Evolutionary conservation across 208 protist genomes (phyloP).

Genomic region (Crithidia sp.): DNA sequence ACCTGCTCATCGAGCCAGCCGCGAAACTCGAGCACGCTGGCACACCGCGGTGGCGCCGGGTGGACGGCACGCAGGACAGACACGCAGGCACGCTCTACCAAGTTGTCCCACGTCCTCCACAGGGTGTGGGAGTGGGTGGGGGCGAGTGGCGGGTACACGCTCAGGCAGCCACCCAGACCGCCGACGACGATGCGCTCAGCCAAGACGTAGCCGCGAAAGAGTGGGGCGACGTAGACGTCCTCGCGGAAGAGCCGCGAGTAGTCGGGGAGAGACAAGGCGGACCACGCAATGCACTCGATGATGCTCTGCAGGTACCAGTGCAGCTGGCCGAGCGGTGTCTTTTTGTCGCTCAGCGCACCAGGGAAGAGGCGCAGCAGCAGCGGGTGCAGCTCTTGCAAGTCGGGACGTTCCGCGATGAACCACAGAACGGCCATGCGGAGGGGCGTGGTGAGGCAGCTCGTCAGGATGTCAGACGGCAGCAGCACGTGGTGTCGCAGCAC

Average conservation of each 20-base stretch:
- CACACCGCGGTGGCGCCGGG: conserved; percentile 55
- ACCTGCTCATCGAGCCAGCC: conserved; percentile 80
- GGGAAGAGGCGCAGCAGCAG: conserved; percentile 78
- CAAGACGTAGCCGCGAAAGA: conserved; percentile 98
- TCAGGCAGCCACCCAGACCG: conserved; percentile 91
- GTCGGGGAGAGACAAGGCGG: conserved; percentile 77
- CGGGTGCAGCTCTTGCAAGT: conserved; percentile 69
- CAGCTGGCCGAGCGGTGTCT: conserved; percentile 96
- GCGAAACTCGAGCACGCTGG: conserved; percentile 75
- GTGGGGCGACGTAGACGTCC: conserved; percentile 96
- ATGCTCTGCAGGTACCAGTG: conserved; percentile 99
- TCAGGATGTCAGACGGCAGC: conserved; percentile 97
- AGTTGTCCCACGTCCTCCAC: conserved; percentile 91
- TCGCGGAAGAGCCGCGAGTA: conserved; percentile 90
- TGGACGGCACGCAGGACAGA: conserved; percentile 58
- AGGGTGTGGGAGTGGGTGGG: conserved; percentile 90
- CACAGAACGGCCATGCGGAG: conserved; percentile 96
- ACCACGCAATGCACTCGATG: conserved; percentile 99
- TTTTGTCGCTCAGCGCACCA: conserved; percentile 83
- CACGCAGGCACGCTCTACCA: conserved; percentile 74
- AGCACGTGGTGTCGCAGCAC: conserved; percentile 55
- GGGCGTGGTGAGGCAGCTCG: conserved; percentile 98
- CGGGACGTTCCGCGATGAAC: conserved; percentile 79
- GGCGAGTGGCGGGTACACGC: conserved; percentile 93
- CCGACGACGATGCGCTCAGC: conserved; percentile 96